Evolutionary conservation across 192 early-diverging fungal species (phyloP), one percentile per base, ranked within the genome.

Genomic region (Umbelopsis ramanniana): DNA sequence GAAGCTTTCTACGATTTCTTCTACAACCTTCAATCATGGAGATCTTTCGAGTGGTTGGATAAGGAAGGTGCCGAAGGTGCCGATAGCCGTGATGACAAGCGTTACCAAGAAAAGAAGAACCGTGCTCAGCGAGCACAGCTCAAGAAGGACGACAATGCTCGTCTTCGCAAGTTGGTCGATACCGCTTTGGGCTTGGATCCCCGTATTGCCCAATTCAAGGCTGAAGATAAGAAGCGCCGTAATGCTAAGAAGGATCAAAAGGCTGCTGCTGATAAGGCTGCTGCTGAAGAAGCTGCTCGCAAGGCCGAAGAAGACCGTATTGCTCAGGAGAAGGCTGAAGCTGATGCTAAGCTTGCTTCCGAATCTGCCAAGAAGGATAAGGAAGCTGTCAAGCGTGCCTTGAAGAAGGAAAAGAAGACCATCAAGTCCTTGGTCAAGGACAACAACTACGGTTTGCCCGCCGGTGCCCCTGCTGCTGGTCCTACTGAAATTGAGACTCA

Each of bases 91-190:
- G 98, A 99, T 81, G 93, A 98, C 80, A 98, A 95, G 89, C 89
- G 98, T 53, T 96, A 90, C 80, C 86, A 95, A 72, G 98, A 99
- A 81, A 84, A 88, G 75, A 96, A 97, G 89, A 99, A 99, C 91
- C 87, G 89, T 81, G 92, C 94, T 80, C 92, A 93, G 79, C 91
- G 98, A 47, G 88, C 92, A 48, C 90, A 91, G 76, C 87, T 86
- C 71, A 99, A 99, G 93, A 99, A 98, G 88, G 96, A 98, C 81
- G 98, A 99, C 85, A 97, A 90, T 79, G 86, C 91, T 71, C 91
- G 98, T 73, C 75, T 98, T 26, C 89, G 88, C 77, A 87, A 87
- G 54, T 81, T 98, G 67, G 94, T 97, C 43, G 95, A 82, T 75
- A 73, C 50, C 37, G 95, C 95, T 46, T 76, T 97, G 67, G 84